Conservation (phyloP, 495 filamentous ascomycete genomes). For the Chlorociboria aeruginascens region DNA sequence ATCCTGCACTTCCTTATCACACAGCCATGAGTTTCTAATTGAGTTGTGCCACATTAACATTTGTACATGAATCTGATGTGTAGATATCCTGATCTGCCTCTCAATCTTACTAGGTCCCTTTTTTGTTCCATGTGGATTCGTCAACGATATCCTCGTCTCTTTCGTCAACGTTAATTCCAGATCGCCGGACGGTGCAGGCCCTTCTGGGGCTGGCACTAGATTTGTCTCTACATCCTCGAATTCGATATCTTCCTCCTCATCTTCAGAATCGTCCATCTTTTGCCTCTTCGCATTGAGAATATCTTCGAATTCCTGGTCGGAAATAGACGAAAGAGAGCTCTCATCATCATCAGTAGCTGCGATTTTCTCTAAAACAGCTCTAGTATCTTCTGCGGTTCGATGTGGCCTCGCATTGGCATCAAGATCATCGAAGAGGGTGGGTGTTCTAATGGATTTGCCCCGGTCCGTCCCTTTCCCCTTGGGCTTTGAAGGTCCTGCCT, state of each 20-base stretch:
- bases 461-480: conserved; percentile 9
- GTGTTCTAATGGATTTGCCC: conserved; percentile 31
- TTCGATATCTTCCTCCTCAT: conserved; percentile 61
- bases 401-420: conserved; percentile 41
- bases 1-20: conserved; percentile 65
- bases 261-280: conserved; percentile 37
- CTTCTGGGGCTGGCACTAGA: conserved; percentile 20
- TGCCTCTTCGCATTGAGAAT: conserved; percentile 25
- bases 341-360: conserved; percentile 43
- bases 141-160: conserved; percentile 38
- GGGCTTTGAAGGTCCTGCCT: conserved; percentile 11
- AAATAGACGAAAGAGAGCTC: conserved; percentile 46
- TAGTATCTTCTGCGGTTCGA: conserved; percentile 36
- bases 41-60: conserved; percentile 81
- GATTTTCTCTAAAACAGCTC: conserved; percentile 32
- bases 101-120: conserved; percentile 81
- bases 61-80: conserved; percentile 85
- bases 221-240: conserved; percentile 66
- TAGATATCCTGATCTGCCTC: conserved; percentile 58
- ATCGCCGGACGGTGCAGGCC: conserved; percentile 35
- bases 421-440: conserved; percentile 53
- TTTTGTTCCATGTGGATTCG: conserved; percentile 55
- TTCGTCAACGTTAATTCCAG: conserved; percentile 65
- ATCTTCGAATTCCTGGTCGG: conserved; percentile 53
- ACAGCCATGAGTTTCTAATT: conserved; percentile 75